A percentile compares a stretch with the other conserved stretches of the same genome.
Conservation (phyloP, 441 rosid genomes). For the Adansonia madagascariensis region DNA sequence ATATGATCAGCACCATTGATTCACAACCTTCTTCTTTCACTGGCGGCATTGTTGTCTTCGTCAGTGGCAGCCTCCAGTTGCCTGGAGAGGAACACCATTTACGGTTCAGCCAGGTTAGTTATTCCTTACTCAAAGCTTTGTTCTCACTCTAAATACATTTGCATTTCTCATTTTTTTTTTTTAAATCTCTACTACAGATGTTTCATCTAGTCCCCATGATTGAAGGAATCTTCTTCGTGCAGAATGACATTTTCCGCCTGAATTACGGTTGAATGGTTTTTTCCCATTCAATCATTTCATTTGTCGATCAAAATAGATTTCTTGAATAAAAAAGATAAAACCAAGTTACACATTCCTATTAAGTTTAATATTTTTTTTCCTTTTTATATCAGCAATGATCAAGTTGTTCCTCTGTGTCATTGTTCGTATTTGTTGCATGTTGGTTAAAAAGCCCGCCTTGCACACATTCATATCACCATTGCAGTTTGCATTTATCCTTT, state of each 20-base stretch:
- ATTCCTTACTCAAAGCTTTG: neutral
- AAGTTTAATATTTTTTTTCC: neutral
- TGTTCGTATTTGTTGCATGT: no score
- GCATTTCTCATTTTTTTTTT: neutral
- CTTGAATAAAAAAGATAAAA: constrained; percentile 8
- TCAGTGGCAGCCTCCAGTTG: constrained; percentile 77
- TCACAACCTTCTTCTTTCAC: constrained; percentile 68
- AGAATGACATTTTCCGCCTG: constrained; percentile 88
- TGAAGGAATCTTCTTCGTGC: constrained; percentile 68
- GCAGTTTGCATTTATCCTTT: neutral
- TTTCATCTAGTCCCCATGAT: constrained; percentile 66
- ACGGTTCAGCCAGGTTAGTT: constrained; percentile 78
- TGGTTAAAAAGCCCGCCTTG: no score
- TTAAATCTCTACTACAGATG: constrained; percentile 51
- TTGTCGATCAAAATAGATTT: neutral
- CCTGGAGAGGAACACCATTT: constrained; percentile 74
- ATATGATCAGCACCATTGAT: constrained; percentile 69
- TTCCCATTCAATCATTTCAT: constrained; percentile 14
- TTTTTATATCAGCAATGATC: neutral
- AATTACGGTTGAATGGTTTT: constrained; percentile 59
- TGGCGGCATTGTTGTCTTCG: constrained; percentile 73
- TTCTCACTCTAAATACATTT: neutral
- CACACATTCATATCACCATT: neutral
- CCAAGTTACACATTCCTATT: no score
- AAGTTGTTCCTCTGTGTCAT: no score